Evolutionary conservation across 2,329 filamentous ascomycete species (phyloP).

Genomic region (Colletotrichum higginsianum): DNA sequence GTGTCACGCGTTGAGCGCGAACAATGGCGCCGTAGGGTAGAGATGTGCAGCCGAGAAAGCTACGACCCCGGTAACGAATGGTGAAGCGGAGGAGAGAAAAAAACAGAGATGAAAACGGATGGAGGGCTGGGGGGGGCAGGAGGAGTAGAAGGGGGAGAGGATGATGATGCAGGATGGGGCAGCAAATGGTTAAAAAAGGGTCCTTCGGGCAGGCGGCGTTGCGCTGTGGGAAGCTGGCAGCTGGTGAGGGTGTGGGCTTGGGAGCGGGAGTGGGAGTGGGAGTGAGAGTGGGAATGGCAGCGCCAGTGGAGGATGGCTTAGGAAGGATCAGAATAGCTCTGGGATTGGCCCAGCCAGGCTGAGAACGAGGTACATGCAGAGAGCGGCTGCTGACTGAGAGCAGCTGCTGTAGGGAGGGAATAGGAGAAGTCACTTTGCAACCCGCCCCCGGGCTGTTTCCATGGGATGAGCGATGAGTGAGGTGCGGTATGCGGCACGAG

Average conservation of each 20-base stretch:
- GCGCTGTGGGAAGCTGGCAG: conserved; percentile 28
- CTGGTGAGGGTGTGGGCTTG: conserved; percentile 20
- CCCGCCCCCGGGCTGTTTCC: conserved; percentile 15
- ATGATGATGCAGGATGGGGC: conserved; percentile 38
- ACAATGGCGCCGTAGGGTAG: conserved; percentile 38
- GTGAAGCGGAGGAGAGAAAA: conserved; percentile 31
- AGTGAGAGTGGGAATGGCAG: conserved; percentile 19
- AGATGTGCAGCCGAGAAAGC: conserved; percentile 38
- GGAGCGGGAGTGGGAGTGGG: conserved; percentile 17
- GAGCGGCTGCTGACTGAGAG: neutral
- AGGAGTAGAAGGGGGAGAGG: conserved; percentile 37
- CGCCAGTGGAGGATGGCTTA: conserved; percentile 40
- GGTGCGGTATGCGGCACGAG: neutral
- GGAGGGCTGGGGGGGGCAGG: conserved; percentile 37
- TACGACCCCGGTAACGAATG: conserved; percentile 40
- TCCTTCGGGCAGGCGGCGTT: conserved; percentile 36
- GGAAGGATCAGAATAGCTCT: conserved; percentile 40
- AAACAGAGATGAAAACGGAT: conserved; percentile 25
- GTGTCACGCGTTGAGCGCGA: conserved; percentile 27
- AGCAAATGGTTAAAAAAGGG: conserved; percentile 43
- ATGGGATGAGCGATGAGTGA: conserved; percentile 6
- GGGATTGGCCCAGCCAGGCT: conserved; percentile 37
- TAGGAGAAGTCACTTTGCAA: conserved; percentile 40
- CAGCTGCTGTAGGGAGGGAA: conserved; percentile 21
- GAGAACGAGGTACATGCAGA: conserved; percentile 13